These are phyloP conservation scores for Ganoderma resinaceum DNA, from an alignment of 1,284 basidiomycete genomes.

Conservation along the genomic window DNA sequence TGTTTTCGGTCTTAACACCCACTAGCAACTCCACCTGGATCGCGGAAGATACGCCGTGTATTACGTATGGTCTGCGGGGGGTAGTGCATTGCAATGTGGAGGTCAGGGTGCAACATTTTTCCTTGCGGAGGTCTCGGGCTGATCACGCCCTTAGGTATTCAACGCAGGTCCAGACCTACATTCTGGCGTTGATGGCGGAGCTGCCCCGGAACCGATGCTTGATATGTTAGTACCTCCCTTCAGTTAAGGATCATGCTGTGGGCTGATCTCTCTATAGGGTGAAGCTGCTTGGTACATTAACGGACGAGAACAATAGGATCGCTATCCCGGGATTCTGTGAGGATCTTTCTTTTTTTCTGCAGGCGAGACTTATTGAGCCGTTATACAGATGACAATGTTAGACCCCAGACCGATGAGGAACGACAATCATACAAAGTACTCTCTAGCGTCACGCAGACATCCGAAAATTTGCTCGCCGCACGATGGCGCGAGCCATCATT, in stretches of 20 bases:
- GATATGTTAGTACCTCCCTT: constrained; percentile 69
- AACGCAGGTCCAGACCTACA: constrained; percentile 80
- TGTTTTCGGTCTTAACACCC: constrained; percentile 6
- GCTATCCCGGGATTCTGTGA: constrained; percentile 88
- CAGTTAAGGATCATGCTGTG: too few relatives aligned
- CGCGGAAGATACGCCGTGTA: constrained; percentile 91
- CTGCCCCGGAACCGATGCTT: constrained; percentile 87
- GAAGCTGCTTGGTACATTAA: constrained; percentile 78
- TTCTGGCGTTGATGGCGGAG: constrained; percentile 94
- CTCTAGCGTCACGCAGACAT: constrained; percentile 69
- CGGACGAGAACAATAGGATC: constrained; percentile 64
- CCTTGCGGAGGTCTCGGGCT: neutral
- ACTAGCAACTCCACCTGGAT: constrained; percentile 96
- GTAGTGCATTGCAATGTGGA: constrained; percentile 87
- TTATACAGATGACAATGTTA: constrained; percentile 74
- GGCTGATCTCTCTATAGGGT: constrained; percentile 57
- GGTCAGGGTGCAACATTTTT: constrained; percentile 45
- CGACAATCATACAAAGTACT: constrained; percentile 71
- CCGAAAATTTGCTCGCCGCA: constrained; percentile 71
- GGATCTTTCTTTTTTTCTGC: constrained; percentile 33
- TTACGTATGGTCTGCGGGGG: constrained; percentile 94
- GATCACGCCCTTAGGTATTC: constrained; percentile 55
- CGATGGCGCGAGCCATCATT: constrained; percentile 84
- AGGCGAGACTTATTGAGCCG: constrained; percentile 1
- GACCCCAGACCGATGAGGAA: constrained; percentile 72